Evolutionary conservation across 2,329 filamentous ascomycete species (phyloP).

Genomic region (Aspergillus amoenus): DNA sequence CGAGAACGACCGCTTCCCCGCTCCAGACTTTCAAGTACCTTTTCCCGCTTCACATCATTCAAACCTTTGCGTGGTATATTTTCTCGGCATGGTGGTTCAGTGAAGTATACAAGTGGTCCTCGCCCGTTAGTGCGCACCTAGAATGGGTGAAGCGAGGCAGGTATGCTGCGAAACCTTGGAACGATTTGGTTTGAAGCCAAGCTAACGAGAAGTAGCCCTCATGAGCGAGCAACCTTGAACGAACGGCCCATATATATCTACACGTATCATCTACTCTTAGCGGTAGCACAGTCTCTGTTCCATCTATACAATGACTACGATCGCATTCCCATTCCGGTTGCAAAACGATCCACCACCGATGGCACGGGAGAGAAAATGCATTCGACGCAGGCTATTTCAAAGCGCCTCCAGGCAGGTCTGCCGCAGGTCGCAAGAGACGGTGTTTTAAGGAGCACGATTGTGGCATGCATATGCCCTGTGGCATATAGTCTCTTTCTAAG

Average conservation of each 20-base stretch:
- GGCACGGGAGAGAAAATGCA: slow-evolving; percentile 38
- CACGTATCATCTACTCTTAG: slow-evolving; percentile 67
- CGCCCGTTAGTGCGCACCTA: slow-evolving; percentile 60
- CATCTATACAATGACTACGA: slow-evolving; percentile 77
- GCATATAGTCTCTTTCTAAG: slow-evolving; percentile 66
- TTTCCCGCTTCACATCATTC: slow-evolving; percentile 60
- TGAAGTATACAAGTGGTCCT: slow-evolving; percentile 76
- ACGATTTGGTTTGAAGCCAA: background rate
- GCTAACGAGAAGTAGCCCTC: slow-evolving; percentile 35
- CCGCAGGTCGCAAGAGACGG: slow-evolving; percentile 33
- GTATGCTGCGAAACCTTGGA: slow-evolving; percentile 39
- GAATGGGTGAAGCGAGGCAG: slow-evolving; percentile 70
- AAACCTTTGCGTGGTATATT: slow-evolving; percentile 73
- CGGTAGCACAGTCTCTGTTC: slow-evolving; percentile 64
- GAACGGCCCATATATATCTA: slow-evolving; percentile 82
- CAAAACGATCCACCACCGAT: slow-evolving; percentile 34
- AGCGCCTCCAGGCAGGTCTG: slow-evolving; percentile 39
- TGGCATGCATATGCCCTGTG: slow-evolving; percentile 50
- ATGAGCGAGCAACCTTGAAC: slow-evolving; percentile 75
- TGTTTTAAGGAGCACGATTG: slow-evolving; percentile 37
- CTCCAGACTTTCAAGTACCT: slow-evolving; percentile 63
- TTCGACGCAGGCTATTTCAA: slow-evolving; percentile 34
- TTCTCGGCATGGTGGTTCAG: slow-evolving; percentile 77
- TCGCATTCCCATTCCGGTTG: slow-evolving; percentile 56
- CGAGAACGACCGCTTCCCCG: slow-evolving; percentile 68